Percentiles rank a stretch among this genome's conserved stretches.
Conservation (phyloP, 1,284 basidiomycete genomes). For the Lignosus rhinocerotis region DNA sequence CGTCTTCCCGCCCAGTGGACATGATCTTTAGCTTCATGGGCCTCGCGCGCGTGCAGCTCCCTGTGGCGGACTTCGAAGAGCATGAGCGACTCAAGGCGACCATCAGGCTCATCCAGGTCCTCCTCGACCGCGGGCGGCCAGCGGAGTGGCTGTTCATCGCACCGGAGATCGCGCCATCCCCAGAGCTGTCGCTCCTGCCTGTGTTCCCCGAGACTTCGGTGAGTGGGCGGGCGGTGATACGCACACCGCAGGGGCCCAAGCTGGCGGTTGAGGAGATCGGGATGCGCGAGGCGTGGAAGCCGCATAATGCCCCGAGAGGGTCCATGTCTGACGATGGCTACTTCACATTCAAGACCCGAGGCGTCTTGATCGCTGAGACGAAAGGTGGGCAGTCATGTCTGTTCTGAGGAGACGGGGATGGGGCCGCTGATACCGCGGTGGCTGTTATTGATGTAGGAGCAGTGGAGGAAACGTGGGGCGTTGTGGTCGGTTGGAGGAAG, state of each 20-base stretch:
- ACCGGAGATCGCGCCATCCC: constrained; percentile 10
- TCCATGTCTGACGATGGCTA: not conserved
- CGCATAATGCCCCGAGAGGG: not conserved
- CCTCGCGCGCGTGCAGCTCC: constrained; percentile 28
- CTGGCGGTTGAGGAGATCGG: not conserved
- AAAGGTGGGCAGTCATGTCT: too few relatives aligned
- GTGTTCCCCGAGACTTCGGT: constrained; percentile 16
- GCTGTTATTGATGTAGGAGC: not conserved
- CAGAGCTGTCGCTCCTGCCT: constrained; percentile 25
- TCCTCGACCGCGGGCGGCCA: constrained; percentile 21
- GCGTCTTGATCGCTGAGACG: not conserved
- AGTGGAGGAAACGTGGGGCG: not conserved
- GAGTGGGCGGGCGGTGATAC: not conserved
- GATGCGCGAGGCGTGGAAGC: not conserved
- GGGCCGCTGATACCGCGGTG: too few relatives aligned
- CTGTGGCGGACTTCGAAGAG: constrained; percentile 13
- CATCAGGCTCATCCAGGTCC: constrained; percentile 24
- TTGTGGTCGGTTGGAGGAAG: not conserved
- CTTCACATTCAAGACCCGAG: not conserved
- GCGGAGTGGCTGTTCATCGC: constrained; percentile 26
- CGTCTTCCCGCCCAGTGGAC: constrained; percentile 29
- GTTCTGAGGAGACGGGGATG: too few relatives aligned
- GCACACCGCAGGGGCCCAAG: not conserved
- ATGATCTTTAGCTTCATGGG: constrained; percentile 35
- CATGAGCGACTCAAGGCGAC: constrained; percentile 27